phyloP scores from a whole-genome alignment of 2,329 filamentous ascomycete species.

The Xylariaceae sp. region DNA sequence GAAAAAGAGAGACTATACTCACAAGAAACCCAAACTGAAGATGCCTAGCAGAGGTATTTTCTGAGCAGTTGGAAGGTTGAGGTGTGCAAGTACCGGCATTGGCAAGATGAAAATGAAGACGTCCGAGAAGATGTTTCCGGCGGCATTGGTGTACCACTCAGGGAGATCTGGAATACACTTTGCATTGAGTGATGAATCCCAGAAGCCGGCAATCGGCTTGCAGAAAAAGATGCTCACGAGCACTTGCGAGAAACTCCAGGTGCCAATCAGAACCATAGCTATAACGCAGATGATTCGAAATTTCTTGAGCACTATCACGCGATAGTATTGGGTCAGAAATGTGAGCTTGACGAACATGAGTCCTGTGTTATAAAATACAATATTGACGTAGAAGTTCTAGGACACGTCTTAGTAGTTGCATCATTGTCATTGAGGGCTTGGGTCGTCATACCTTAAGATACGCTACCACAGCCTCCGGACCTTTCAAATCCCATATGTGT shows the following conservation, averaged over 20 bases:
- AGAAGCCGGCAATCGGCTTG: constrained; percentile 34
- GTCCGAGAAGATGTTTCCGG: constrained; percentile 37
- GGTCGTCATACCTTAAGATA: constrained; percentile 20
- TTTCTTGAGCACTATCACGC: constrained; percentile 31
- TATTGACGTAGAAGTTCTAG: constrained; percentile 37
- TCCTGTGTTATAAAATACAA: constrained; percentile 35
- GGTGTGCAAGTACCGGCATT: constrained; percentile 31
- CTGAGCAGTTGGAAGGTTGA: constrained; percentile 33
- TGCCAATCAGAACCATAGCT: constrained; percentile 30
- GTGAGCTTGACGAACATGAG: constrained; percentile 35
- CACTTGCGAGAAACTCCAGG: constrained; percentile 36
- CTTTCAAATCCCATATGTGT: constrained; percentile 21
- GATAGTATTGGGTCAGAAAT: constrained; percentile 38
- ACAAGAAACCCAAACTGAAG: constrained; percentile 39
- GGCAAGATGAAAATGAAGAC: constrained; percentile 35
- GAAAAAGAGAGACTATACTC: constrained; percentile 13
- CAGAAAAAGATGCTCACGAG: constrained; percentile 35
- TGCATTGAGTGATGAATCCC: constrained; percentile 26
- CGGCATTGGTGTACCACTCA: constrained; percentile 33
- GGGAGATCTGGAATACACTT: constrained; percentile 33
- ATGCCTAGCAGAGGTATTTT: constrained; percentile 33
- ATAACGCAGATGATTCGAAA: constrained; percentile 30
- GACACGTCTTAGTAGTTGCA: constrained; percentile 3
- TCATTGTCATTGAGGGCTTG: no score
- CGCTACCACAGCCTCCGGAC: constrained; percentile 9